A percentile compares a stretch with the other conserved stretches of the same genome.
These are phyloP conservation scores for Waitea zeae DNA, from an alignment of 1,284 basidiomycete species.

Conservation along the genomic window DNA sequence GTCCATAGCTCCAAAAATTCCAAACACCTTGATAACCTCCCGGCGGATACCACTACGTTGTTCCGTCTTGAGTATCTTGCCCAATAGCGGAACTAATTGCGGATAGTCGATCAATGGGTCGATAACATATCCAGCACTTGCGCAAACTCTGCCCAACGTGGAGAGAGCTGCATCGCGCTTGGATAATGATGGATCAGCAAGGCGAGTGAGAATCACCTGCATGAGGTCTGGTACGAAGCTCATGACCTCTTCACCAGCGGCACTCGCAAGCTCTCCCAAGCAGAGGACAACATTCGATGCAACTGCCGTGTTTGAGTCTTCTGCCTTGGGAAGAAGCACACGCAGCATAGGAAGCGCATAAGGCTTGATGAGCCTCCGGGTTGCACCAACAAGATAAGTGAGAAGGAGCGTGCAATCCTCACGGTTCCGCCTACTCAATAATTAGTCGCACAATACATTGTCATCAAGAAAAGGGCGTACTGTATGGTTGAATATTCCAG, in stretches of 20 bases:
- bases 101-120: constrained; percentile 85
- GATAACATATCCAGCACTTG: constrained; percentile 92
- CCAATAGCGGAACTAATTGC: constrained; percentile 75
- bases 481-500: constrained; percentile 90
- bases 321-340: constrained; percentile 80
- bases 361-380: constrained; percentile 88
- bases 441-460: background rate
- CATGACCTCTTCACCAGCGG: constrained; percentile 86
- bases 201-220: constrained; percentile 76
- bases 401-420: constrained; percentile 88
- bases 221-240: constrained; percentile 79
- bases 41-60: constrained; percentile 60
- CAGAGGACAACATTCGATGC: constrained; percentile 90
- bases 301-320: constrained; percentile 74
- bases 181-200: constrained; percentile 71
- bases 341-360: constrained; percentile 95
- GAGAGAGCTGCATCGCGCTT: constrained; percentile 92
- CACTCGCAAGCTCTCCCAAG: constrained; percentile 85
- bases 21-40: constrained; percentile 88
- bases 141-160: constrained; percentile 90
- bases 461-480: background rate
- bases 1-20: constrained; percentile 94
- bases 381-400: constrained; percentile 78
- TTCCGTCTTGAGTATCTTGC: constrained; percentile 80
- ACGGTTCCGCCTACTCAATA: constrained; percentile 52